Evolutionary conservation across 768 basidiomycete species (phyloP).

Genomic region (Obba rivulosa): DNA sequence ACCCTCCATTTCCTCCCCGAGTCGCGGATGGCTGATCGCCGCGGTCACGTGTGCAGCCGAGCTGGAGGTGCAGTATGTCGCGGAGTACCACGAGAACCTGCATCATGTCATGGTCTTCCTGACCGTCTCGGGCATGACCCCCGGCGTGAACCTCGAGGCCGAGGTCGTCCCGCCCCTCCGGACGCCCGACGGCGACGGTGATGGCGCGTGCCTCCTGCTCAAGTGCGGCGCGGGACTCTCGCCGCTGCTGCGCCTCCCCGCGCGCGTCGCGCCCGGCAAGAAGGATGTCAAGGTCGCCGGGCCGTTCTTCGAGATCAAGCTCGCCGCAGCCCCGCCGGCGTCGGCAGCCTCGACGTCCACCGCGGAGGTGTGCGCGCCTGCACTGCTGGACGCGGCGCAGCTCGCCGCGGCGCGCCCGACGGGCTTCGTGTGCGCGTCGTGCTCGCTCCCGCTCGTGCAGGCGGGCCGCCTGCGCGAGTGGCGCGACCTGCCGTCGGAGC

Average conservation of each 20-base stretch:
- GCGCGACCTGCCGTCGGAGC: slow-evolving; percentile 88
- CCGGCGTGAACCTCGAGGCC: slow-evolving; percentile 53
- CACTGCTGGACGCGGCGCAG: slow-evolving; percentile 68
- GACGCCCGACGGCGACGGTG: slow-evolving; percentile 18
- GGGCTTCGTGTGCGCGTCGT: slow-evolving; percentile 73
- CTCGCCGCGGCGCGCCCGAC: slow-evolving; percentile 50
- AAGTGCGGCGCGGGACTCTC: slow-evolving; percentile 56
- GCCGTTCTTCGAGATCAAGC: slow-evolving; percentile 67
- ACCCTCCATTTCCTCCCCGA: not conserved
- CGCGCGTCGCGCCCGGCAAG: slow-evolving; percentile 60
- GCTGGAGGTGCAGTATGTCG: slow-evolving; percentile 46
- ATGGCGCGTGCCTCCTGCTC: slow-evolving; percentile 54
- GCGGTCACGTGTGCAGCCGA: slow-evolving; percentile 17
- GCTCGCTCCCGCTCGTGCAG: slow-evolving; percentile 66
- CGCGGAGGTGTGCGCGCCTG: slow-evolving; percentile 32
- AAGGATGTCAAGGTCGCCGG: slow-evolving; percentile 52
- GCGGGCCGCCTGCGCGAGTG: slow-evolving; percentile 47
- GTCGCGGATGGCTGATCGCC: not conserved
- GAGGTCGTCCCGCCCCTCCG: slow-evolving; percentile 49
- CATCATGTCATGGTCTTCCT: slow-evolving; percentile 76
- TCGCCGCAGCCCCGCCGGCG: slow-evolving; percentile 30
- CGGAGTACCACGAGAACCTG: slow-evolving; percentile 85
- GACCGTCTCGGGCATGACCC: slow-evolving; percentile 43
- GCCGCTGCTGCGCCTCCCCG: slow-evolving; percentile 28
- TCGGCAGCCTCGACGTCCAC: slow-evolving; percentile 16